phyloP scores from a whole-genome alignment of 1,284 basidiomycete species.

The Puccinia hordei region DNA sequence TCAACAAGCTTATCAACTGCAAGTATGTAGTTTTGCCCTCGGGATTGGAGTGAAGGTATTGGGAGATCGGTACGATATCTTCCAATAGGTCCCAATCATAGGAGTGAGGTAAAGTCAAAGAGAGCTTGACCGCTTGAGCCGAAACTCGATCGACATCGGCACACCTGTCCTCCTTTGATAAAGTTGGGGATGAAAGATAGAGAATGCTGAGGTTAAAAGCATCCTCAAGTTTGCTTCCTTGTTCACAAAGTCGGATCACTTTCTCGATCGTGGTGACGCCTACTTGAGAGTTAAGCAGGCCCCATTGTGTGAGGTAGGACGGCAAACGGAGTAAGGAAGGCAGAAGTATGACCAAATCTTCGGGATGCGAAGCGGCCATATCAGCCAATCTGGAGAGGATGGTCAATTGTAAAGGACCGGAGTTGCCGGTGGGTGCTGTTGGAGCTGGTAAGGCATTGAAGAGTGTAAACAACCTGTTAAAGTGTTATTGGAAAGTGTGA shows the following conservation, averaged over 20 bases:
- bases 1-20: conserved; percentile 28
- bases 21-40: conserved; percentile 21
- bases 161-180: background rate
- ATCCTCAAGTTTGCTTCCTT: conserved; percentile 34
- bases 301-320: conserved; percentile 44
- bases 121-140: conserved; percentile 23
- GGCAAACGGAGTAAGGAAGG: conserved; percentile 41
- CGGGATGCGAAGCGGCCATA: conserved; percentile 21
- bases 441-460: conserved; percentile 40
- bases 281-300: conserved; percentile 4
- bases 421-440: background rate
- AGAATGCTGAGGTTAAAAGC: conserved; percentile 42
- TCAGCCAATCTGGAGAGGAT: conserved; percentile 37
- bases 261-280: conserved; percentile 24
- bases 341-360: conserved; percentile 41
- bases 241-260: conserved; percentile 26
- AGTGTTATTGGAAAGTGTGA: background rate
- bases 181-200: conserved; percentile 42
- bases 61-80: conserved; percentile 23
- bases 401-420: conserved; percentile 30
- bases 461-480: conserved; percentile 34
- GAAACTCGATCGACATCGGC: conserved; percentile 19
- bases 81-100: conserved; percentile 50
- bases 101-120: conserved; percentile 31
- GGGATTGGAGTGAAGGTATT: conserved; percentile 33